Evolutionary conservation across 495 filamentous ascomycete genomes (phyloP).

Genomic region (Clohesyomyces aquaticus): DNA sequence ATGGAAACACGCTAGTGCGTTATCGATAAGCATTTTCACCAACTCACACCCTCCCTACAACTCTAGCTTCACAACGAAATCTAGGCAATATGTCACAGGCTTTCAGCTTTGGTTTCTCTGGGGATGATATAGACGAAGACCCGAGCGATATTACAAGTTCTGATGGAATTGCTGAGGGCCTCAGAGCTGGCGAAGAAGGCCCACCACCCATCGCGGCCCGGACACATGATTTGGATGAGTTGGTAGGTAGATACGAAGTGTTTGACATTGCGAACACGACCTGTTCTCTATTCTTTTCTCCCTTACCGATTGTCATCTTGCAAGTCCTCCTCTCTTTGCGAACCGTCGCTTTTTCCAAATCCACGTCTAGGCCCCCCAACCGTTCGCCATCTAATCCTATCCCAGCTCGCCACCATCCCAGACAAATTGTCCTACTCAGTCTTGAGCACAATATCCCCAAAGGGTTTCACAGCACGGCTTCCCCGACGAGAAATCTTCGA

Average conservation of each 20-base stretch:
- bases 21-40: conserved; percentile 13
- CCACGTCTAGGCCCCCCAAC: background rate
- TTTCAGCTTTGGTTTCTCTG: conserved; percentile 82
- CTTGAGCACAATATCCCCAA: conserved; percentile 57
- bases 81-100: conserved; percentile 1
- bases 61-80: background rate
- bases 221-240: conserved; percentile 35
- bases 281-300: conserved; percentile 1
- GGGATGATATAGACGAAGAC: conserved; percentile 78
- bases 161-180: conserved; percentile 3
- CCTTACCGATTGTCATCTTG: background rate
- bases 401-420: conserved; percentile 68
- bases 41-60: background rate
- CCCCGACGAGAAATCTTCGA: conserved; percentile 92
- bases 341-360: background rate
- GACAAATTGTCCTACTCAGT: conserved; percentile 76
- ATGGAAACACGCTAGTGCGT: too few relatives aligned
- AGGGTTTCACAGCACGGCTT: conserved; percentile 57
- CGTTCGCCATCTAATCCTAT: background rate
- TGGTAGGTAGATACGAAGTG: conserved; percentile 38
- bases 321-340: background rate
- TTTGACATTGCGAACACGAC: background rate
- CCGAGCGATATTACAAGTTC: conserved; percentile 45
- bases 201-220: conserved; percentile 35
- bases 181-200: conserved; percentile 6